Percentiles rank a stretch among this genome's conserved stretches.
Conservation (phyloP, 1,139 yeast genomes). For the Taphrina communis region DNA sequence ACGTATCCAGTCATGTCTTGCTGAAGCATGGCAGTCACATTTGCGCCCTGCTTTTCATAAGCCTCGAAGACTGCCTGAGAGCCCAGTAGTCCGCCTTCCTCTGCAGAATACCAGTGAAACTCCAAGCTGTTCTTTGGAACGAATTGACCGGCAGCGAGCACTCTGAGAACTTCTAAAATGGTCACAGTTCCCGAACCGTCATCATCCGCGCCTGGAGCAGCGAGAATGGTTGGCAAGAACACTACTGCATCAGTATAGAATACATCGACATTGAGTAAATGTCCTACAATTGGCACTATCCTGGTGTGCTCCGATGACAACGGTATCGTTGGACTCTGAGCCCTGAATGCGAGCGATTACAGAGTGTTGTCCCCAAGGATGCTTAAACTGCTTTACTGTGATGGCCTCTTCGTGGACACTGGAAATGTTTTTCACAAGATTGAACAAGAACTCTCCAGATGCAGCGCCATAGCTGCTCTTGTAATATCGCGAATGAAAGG, state of each 20-base stretch:
- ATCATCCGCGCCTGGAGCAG: slow-evolving; percentile 96
- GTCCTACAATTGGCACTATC: slow-evolving; percentile 70
- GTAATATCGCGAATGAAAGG: slow-evolving; percentile 81
- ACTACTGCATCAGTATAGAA: slow-evolving; percentile 48
- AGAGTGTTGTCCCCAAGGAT: slow-evolving; percentile 66
- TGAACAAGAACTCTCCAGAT: slow-evolving; percentile 74
- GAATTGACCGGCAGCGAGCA: slow-evolving; percentile 59
- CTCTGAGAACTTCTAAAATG: slow-evolving; percentile 72
- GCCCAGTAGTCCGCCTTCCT: slow-evolving; percentile 90
- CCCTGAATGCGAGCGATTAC: slow-evolving; percentile 59
- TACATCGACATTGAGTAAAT: background rate
- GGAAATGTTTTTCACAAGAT: slow-evolving; percentile 57
- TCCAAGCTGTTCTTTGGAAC: slow-evolving; percentile 76
- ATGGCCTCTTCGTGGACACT: slow-evolving; percentile 50
- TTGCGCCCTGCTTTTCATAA: slow-evolving; percentile 58
- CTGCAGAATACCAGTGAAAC: slow-evolving; percentile 94
- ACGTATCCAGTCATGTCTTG: slow-evolving; percentile 96
- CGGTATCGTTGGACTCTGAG: slow-evolving; percentile 55
- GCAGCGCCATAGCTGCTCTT: slow-evolving; percentile 71
- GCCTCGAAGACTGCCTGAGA: slow-evolving; percentile 75
- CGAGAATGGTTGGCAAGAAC: slow-evolving; percentile 67
- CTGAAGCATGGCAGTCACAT: slow-evolving; percentile 83
- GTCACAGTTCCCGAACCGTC: slow-evolving; percentile 90
- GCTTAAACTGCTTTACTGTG: slow-evolving; percentile 56
- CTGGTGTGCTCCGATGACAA: slow-evolving; percentile 87